Conservation (phyloP, 495 filamentous ascomycete species). For the Hypoxylon subgilvum region DNA sequence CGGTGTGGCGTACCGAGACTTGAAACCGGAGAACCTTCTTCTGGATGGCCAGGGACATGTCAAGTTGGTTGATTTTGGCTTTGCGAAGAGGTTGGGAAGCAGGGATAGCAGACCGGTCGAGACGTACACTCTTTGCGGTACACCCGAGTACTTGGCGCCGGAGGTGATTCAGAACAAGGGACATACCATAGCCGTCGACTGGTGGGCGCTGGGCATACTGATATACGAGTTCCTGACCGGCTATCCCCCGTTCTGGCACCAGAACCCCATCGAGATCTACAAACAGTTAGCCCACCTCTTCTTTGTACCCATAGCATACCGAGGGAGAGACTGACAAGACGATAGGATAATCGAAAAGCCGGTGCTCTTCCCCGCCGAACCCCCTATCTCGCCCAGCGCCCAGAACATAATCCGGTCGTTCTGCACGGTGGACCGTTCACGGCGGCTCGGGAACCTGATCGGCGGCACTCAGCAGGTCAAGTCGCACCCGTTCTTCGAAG, state of each 20-base stretch:
- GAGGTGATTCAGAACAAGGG: constrained; percentile 96
- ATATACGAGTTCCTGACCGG: constrained; percentile 96
- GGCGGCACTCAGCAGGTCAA: constrained; percentile 85
- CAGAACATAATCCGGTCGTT: constrained; percentile 83
- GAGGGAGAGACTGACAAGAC: constrained; percentile 4
- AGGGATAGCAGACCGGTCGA: constrained; percentile 64
- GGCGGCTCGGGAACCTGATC: constrained; percentile 85
- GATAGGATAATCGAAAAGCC: constrained; percentile 75
- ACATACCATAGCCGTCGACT: constrained; percentile 96
- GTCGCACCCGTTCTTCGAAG: constrained; percentile 82
- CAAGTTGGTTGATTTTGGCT: constrained; percentile 98
- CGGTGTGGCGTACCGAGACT: constrained; percentile 89
- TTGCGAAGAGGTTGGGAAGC: constrained; percentile 80
- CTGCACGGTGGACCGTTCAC: constrained; percentile 86
- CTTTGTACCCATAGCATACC: constrained; percentile 1
- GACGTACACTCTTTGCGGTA: constrained; percentile 96
- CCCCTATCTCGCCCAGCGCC: constrained; percentile 71
- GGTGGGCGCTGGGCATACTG: constrained; percentile 97
- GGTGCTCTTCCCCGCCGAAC: constrained; percentile 68
- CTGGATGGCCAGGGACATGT: constrained; percentile 91
- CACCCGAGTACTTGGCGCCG: constrained; percentile 93
- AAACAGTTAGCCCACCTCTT: constrained; percentile 75
- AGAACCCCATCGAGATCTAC: constrained; percentile 95
- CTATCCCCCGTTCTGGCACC: constrained; percentile 96
- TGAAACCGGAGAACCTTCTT: constrained; percentile 96